These are phyloP conservation scores for Melaleuca quinquenervia DNA, from an alignment of 345 rosid species.

Conservation along the genomic window DNA sequence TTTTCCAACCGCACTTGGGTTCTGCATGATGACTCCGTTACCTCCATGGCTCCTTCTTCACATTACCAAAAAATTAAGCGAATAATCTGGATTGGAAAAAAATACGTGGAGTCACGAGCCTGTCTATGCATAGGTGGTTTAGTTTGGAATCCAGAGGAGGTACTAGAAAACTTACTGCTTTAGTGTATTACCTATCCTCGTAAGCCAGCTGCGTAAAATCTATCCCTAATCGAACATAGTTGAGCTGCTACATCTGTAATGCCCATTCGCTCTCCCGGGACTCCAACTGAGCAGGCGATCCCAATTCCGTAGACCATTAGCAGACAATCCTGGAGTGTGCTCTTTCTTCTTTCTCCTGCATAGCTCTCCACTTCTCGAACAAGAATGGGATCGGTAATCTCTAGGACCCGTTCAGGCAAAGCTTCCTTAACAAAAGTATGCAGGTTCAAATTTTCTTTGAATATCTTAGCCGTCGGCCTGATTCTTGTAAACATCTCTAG, in stretches of 20 bases:
- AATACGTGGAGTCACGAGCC: neutral
- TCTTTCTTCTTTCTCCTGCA: neutral
- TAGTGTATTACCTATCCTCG: neutral
- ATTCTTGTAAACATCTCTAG: constrained; percentile 15
- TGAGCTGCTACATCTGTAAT: neutral
- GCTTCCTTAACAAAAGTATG: neutral
- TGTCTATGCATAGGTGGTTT: neutral
- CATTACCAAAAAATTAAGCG: neutral
- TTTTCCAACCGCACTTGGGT: neutral
- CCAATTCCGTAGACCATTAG: neutral
- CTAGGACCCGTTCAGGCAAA: neutral
- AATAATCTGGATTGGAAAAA: constrained; percentile 4
- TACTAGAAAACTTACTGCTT: neutral
- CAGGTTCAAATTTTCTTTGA: constrained; percentile 5
- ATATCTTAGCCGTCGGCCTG: constrained; percentile 7
- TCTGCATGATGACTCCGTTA: neutral
- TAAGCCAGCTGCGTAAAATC: neutral
- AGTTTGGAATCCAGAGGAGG: neutral
- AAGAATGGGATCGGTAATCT: constrained; percentile 3
- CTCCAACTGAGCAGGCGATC: constrained; percentile 4
- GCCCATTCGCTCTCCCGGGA: neutral
- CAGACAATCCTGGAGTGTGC: neutral
- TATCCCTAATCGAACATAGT: neutral
- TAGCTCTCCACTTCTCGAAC: neutral
- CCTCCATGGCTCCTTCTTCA: neutral